Conservation (phyloP, 129 eudicot genomes). For the Flaveria bidentis region DNA sequence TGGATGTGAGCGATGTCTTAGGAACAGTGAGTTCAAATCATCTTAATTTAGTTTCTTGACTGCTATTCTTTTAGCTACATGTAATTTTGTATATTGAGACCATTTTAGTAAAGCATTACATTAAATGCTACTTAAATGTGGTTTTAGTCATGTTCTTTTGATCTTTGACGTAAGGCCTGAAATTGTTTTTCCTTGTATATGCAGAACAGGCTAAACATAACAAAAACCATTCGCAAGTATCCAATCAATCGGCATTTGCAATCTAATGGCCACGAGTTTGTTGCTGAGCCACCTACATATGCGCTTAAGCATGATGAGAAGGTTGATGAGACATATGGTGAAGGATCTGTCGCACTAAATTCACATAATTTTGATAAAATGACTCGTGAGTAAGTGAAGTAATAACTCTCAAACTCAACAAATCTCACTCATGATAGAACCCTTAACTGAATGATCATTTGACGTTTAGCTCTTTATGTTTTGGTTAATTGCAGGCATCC, state of each 20-base stretch:
- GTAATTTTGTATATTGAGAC: background rate
- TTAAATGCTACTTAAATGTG: background rate
- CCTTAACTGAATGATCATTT: background rate
- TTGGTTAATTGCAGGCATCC: conserved; percentile 52
- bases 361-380: conserved; percentile 62
- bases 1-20: conserved; percentile 85
- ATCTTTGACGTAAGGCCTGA: conserved; percentile 24
- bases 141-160: conserved; percentile 7
- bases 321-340: conserved; percentile 64
- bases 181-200: conserved; percentile 28
- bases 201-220: conserved; percentile 94
- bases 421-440: conserved; percentile 11
- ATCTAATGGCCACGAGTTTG: conserved; percentile 58
- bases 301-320: conserved; percentile 72
- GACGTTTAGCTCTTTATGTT: background rate
- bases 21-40: conserved; percentile 74
- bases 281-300: conserved; percentile 36
- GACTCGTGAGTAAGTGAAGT: conserved; percentile 59
- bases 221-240: conserved; percentile 78
- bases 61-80: background rate
- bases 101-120: conserved; percentile 13
- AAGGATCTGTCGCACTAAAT: conserved; percentile 63
- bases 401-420: background rate
- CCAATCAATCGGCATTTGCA: conserved; percentile 58
- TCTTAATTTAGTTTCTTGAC: background rate